These are phyloP conservation scores for Diplosphaera chodatii DNA, from an alignment of 139 green algal genomes.

Conservation along the genomic window DNA sequence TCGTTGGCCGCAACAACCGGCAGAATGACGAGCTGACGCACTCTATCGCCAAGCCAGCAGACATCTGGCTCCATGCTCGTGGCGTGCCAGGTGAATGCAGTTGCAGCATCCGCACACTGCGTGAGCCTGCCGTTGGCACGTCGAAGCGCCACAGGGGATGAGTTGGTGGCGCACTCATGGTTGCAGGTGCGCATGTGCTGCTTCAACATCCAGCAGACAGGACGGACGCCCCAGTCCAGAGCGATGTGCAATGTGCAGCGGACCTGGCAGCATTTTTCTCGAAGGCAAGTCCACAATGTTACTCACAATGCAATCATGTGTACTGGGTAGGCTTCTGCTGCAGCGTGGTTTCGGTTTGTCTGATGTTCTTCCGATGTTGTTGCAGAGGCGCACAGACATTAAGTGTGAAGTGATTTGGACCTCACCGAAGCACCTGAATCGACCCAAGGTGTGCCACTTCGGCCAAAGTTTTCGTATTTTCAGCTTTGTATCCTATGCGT, in stretches of 20 bases:
- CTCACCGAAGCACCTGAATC: background rate
- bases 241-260: conserved; percentile 62
- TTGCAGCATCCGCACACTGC: too few species aligned
- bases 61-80: conserved; percentile 85
- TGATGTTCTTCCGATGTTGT: background rate
- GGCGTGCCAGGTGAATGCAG: conserved; percentile 40
- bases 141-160: background rate
- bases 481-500: too few species aligned
- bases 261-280: conserved; percentile 69
- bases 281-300: conserved; percentile 20
- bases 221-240: conserved; percentile 10
- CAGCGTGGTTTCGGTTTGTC: background rate
- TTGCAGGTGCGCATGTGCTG: conserved; percentile 17
- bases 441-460: background rate
- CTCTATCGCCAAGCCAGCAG: conserved; percentile 48
- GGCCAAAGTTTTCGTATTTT: background rate
- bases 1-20: conserved; percentile 79
- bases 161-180: background rate
- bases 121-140: too few species aligned
- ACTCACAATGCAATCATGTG: background rate
- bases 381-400: background rate
- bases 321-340: too few species aligned
- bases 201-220: conserved; percentile 3
- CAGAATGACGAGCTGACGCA: conserved; percentile 82
- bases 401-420: background rate